These are phyloP conservation scores for Styphnolobium japonicum DNA, from an alignment of 306 rosid species.

Conservation along the genomic window DNA sequence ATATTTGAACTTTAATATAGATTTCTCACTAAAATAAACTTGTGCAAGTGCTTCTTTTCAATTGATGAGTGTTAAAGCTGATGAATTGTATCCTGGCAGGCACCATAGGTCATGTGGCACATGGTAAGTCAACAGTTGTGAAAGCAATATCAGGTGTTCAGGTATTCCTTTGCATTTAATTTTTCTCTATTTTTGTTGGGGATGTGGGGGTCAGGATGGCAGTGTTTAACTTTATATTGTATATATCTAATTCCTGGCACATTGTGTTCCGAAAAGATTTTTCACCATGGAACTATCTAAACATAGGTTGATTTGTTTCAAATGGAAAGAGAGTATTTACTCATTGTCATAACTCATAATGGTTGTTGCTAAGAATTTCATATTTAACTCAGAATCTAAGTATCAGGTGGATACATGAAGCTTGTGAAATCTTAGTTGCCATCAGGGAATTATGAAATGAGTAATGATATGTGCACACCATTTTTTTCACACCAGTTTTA, in stretches of 20 bases:
- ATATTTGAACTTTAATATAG: background rate
- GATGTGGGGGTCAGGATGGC: background rate
- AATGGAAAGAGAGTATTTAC: background rate
- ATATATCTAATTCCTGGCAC: background rate
- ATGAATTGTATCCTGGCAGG: conserved; percentile 47
- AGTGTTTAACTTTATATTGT: background rate
- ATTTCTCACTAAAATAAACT: background rate
- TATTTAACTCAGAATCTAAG: background rate
- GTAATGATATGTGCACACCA: too few species aligned
- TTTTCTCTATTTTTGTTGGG: background rate
- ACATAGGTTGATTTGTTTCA: background rate
- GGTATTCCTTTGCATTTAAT: conserved; percentile 40
- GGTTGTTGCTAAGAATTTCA: background rate
- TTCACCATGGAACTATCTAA: background rate
- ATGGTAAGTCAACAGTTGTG: conserved; percentile 94
- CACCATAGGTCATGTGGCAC: conserved; percentile 98
- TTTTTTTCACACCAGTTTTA: too few species aligned
- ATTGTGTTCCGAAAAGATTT: background rate
- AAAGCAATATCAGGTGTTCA: conserved; percentile 98
- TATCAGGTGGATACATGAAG: background rate
- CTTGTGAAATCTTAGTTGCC: background rate
- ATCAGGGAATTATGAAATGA: background rate
- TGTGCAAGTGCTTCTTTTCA: background rate
- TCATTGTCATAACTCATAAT: background rate
- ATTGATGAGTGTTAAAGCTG: conserved; percentile 16